Conservation (phyloP, 768 basidiomycete species). For the Boletus vermiculosoides region DNA sequence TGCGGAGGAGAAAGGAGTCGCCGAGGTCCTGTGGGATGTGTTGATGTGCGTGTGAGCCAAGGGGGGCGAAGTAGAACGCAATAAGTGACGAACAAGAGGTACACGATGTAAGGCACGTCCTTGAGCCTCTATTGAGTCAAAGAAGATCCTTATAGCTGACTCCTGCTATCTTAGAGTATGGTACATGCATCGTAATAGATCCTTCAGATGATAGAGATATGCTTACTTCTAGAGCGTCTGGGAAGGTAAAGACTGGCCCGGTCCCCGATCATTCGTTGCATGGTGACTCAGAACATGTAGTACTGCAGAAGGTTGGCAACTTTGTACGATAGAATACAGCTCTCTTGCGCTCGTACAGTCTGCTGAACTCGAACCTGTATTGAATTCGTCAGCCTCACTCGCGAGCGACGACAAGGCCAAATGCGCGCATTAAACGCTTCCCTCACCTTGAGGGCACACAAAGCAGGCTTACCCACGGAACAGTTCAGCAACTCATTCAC, state of each 20-base stretch:
- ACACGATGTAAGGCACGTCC: conserved; percentile 61
- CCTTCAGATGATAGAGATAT: background rate
- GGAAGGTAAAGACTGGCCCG: conserved; percentile 74
- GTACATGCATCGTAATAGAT: background rate
- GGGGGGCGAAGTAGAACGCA: background rate
- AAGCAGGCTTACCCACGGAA: too few relatives aligned
- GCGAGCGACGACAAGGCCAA: too few relatives aligned
- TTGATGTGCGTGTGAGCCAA: background rate
- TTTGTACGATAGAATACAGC: conserved; percentile 87
- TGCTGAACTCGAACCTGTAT: conserved; percentile 90
- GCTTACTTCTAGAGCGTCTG: conserved; percentile 76
- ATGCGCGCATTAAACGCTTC: too few relatives aligned
- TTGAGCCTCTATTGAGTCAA: conserved; percentile 83
- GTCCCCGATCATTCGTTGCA: conserved; percentile 87
- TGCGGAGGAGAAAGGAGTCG: conserved; percentile 71
- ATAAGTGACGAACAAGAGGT: conserved; percentile 46
- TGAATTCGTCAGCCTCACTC: too few relatives aligned
- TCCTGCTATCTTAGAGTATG: conserved; percentile 63
- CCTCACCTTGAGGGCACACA: too few relatives aligned
- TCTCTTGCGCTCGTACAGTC: too few relatives aligned
- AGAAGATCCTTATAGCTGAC: conserved; percentile 76
- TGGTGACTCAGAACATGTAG: conserved; percentile 87
- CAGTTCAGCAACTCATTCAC: too few relatives aligned
- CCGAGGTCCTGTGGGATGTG: conserved; percentile 53
- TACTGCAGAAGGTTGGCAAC: conserved; percentile 95